Base-by-base conservation (phyloP, 805 yeast species). In the Suhomyces sp. region DNA sequence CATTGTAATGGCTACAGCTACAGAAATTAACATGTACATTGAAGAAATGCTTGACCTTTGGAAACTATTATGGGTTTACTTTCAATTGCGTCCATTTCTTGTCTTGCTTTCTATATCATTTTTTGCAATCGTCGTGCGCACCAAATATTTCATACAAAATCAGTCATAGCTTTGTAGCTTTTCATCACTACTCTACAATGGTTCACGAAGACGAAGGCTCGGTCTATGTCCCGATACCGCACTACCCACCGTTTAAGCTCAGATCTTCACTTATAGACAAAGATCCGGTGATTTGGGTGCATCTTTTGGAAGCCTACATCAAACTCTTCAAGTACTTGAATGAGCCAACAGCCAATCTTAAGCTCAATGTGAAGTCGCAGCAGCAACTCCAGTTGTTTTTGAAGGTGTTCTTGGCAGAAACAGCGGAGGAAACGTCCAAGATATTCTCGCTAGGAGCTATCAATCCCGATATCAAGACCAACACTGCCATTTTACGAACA, bases 241-340 rank as follows among this genome's bases (percentile, higher is more conserved):
- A 81, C 24, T 88, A 83, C 54, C 94, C 94, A 7, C 91, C 92
- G 1, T 87, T 87, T 69, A 80, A 81, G 55, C 76, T 88, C 26
- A 73, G 94, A 35, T 87, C 92, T 0, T 83, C 90, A n/a, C 71
- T 88, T 63, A 85, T 86, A 6, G 94, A 88, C 62, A 87, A 83
- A 55, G 96, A 88, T 63, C 96, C 96, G 0, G 91, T 88, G 22
- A 88, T 88, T 7, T 88, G 93, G 91, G 86, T 81, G 4, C 90
- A 87, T 64, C 68, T 86, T 19, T 67, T 88, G 15, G 89, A 86
- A 58, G 81, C 81, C 3, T 88, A 86, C 66, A 81, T 87, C 51
- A 66, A 63, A 15, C 71, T 83, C 19, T 78, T 84, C 58, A 73
- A 79, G 52, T 80, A 72, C 53, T 65, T 87, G 41, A 66, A 80